These are phyloP conservation scores for Eimeria praecox DNA, from an alignment of 169 alveolate genomes.

Conservation along the genomic window DNA sequence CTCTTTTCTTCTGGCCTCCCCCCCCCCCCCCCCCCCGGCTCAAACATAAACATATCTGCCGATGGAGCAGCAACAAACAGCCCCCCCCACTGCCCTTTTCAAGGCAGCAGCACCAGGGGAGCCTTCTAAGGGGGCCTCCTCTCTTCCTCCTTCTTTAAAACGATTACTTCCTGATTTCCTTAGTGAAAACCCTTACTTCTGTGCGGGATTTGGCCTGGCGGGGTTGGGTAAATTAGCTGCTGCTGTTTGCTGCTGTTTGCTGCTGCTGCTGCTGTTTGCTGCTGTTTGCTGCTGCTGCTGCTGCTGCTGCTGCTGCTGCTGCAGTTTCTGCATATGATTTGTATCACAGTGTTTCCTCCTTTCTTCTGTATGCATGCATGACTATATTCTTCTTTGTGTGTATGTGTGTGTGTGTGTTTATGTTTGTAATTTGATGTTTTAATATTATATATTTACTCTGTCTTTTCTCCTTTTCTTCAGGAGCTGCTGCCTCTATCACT, in stretches of 20 bases:
- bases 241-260: neutral
- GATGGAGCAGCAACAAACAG: slow-evolving; percentile 16
- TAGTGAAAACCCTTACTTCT: slow-evolving; percentile 79
- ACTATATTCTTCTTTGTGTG: neutral
- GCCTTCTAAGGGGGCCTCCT: slow-evolving; percentile 8
- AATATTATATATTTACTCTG: neutral
- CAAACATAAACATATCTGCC: neutral
- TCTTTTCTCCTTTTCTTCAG: neutral
- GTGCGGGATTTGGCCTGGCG: slow-evolving; percentile 80
- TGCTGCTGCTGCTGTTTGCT: neutral
- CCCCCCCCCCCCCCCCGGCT: no score
- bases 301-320: slow-evolving; percentile 35
- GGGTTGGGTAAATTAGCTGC: slow-evolving; percentile 50
- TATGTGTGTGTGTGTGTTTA: neutral
- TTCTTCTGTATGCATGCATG: neutral
- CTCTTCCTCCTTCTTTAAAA: slow-evolving; percentile 13
- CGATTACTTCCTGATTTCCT: slow-evolving; percentile 70
- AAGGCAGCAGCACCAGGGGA: slow-evolving; percentile 6
- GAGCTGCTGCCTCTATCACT: slow-evolving; percentile 70
- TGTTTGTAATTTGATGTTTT: neutral
- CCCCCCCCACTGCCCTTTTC: neutral
- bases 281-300: slow-evolving; percentile 20
- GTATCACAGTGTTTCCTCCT: no score
- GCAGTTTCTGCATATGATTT: no score
- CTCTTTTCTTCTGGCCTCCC: no score